phyloP scores from a whole-genome alignment of 2,329 filamentous ascomycete genomes.

The Cladosporium sp. region DNA sequence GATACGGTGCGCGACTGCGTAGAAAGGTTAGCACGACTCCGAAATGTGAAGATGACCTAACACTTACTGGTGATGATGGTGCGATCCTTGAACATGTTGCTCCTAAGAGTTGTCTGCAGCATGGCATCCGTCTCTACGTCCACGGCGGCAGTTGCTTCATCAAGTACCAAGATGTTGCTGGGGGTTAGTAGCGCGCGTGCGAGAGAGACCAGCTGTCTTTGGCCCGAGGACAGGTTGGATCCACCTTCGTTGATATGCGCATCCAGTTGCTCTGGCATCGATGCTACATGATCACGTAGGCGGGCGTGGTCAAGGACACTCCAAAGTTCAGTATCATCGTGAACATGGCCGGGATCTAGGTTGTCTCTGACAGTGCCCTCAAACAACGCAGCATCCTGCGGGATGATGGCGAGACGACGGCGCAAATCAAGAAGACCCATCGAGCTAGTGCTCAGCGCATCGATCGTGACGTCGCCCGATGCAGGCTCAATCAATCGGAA shows the following conservation, averaged over 20 bases:
- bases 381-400: constrained; percentile 94
- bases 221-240: constrained; percentile 91
- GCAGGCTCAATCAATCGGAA: constrained; percentile 93
- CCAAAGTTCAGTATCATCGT: constrained; percentile 97
- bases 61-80: constrained; percentile 81
- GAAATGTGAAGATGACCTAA: background rate
- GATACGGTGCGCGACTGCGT: constrained; percentile 77
- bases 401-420: constrained; percentile 88
- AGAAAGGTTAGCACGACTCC: background rate
- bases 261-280: constrained; percentile 86
- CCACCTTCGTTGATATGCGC: constrained; percentile 91
- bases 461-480: constrained; percentile 81
- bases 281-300: constrained; percentile 81
- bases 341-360: constrained; percentile 87
- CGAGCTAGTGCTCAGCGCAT: constrained; percentile 79
- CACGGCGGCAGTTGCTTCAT: constrained; percentile 85
- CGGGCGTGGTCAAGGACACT: constrained; percentile 80
- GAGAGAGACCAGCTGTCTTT: constrained; percentile 88
- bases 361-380: constrained; percentile 93
- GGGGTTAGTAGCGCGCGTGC: constrained; percentile 91
- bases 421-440: constrained; percentile 89
- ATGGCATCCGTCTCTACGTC: constrained; percentile 65
- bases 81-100: constrained; percentile 73
- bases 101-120: constrained; percentile 60
- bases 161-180: constrained; percentile 92